Base-by-base conservation (phyloP, 768 basidiomycete genomes). In the Tulasnella sp. region DNA sequence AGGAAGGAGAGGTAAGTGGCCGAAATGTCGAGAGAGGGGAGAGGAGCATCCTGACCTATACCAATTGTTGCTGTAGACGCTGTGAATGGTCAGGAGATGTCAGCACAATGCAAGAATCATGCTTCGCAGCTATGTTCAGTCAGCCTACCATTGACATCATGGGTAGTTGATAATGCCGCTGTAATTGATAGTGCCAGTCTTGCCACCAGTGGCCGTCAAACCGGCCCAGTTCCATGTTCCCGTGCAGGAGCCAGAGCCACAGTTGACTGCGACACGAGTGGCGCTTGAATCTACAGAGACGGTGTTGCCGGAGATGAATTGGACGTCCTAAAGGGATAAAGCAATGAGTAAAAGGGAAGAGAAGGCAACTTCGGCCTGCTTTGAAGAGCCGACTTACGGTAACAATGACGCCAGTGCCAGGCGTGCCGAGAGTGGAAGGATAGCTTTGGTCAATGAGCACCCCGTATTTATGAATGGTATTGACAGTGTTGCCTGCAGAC, bases 371-470 rank as follows among this genome's bases (percentile, higher is more conserved):
- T 15, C 14, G 39, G 1, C 14, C 0, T 3, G 12, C n/a, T 5
- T 40, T 39, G 49, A 22, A 31, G 37, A 15, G 25, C 31, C 36
- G 17, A 81, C 86, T 78, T 78, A 90, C 89, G 29, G 86, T 89
- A 79, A 91, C 82, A n/a, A 78, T 81, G 17, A 89, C 87, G 6
- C 89, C 89, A 19, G 81, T 87, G 38, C 89, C 89, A 8, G 90
- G 88, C 0, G 83, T 86, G 17, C 87, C 87, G 22, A 88, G 79
- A 15, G 85, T 84, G 29, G 81, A 78, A 6, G 90, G 89, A 80
- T 91, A 91, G 80, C 88, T 90, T 85, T 89, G 88, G 80, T 80
- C 91, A 82, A 91, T 91, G 69, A 89, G 88, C 68, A 91, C 84
- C 78, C 70, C 76, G 29, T 76, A 15, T n/a, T 12, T 71, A 82